Conservation (phyloP, 2,329 filamentous ascomycete genomes). For the Trematosphaeria pertusa region DNA sequence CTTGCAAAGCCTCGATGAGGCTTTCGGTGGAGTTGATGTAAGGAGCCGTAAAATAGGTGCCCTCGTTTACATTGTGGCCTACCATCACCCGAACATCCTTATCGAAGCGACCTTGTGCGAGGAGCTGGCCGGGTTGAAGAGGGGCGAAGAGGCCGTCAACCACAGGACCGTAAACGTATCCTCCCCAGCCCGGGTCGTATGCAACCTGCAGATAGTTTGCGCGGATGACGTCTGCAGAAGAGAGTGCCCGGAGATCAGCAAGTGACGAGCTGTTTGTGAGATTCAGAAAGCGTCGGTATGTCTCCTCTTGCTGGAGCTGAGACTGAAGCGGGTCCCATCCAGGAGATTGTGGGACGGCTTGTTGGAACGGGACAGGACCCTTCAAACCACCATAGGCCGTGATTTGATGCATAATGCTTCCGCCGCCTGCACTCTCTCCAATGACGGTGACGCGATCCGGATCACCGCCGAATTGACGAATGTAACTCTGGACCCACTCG, state of each 20-base stretch:
- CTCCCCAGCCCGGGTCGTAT: conserved; percentile 42
- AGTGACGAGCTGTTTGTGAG: conserved; percentile 43
- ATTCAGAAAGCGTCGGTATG: conserved; percentile 38
- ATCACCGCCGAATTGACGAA: conserved; percentile 49
- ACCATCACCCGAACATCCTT: conserved; percentile 44
- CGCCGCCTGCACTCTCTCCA: conserved; percentile 48
- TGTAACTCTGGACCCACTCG: conserved; percentile 50
- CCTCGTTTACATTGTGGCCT: conserved; percentile 55
- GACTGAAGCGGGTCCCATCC: conserved; percentile 47
- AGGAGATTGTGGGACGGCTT: conserved; percentile 48
- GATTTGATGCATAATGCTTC: conserved; percentile 50
- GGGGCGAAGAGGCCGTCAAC: conserved; percentile 46
- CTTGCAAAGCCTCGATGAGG: conserved; percentile 33
- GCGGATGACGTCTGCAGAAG: conserved; percentile 39
- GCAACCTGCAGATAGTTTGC: conserved; percentile 43
- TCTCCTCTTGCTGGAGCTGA: conserved; percentile 35
- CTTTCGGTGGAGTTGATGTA: conserved; percentile 42
- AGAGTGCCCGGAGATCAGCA: conserved; percentile 40
- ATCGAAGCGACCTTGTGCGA: conserved; percentile 47
- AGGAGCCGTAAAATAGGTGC: conserved; percentile 52
- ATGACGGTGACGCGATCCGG: conserved; percentile 46
- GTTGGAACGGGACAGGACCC: conserved; percentile 48
- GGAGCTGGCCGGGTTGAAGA: conserved; percentile 40
- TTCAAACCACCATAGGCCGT: conserved; percentile 48
- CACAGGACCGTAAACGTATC: conserved; percentile 41